phyloP scores from a whole-genome alignment of 2,329 filamentous ascomycete genomes.

The Epichloe amarillans region DNA sequence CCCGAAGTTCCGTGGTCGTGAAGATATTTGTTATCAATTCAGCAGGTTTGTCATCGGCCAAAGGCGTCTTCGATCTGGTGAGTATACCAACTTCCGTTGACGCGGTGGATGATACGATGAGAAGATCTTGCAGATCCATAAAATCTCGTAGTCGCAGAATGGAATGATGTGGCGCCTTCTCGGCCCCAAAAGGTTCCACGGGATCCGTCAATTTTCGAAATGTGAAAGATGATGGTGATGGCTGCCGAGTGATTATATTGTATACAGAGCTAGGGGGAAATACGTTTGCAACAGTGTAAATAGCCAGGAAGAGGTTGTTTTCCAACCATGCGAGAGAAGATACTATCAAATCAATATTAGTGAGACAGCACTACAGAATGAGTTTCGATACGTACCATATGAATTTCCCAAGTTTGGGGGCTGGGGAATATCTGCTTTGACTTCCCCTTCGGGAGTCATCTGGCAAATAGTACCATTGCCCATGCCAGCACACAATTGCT shows the following conservation, averaged over 20 bases:
- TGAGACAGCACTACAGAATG: not conserved
- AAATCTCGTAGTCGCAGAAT: slow-evolving; percentile 68
- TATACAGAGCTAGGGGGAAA: slow-evolving; percentile 54
- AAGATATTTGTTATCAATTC: slow-evolving; percentile 54
- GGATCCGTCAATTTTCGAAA: slow-evolving; percentile 66
- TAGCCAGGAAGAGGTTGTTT: slow-evolving; percentile 69
- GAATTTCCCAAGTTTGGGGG: slow-evolving; percentile 55
- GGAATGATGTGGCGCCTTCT: slow-evolving; percentile 61
- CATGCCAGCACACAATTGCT: slow-evolving; percentile 80
- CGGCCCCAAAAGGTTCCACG: slow-evolving; percentile 56
- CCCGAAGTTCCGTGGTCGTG: slow-evolving; percentile 56
- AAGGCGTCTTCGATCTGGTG: slow-evolving; percentile 54
- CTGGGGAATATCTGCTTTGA: slow-evolving; percentile 66
- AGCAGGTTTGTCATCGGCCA: slow-evolving; percentile 47
- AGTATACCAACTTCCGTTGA: slow-evolving; percentile 69
- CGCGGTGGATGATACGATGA: slow-evolving; percentile 72
- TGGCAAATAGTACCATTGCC: slow-evolving; percentile 68
- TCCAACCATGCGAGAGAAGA: slow-evolving; percentile 80
- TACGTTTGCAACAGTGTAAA: slow-evolving; percentile 56
- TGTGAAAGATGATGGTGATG: slow-evolving; percentile 41
- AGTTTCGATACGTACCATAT: slow-evolving; percentile 44
- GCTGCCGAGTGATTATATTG: slow-evolving; percentile 62
- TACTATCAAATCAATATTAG: slow-evolving; percentile 32
- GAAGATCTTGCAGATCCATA: slow-evolving; percentile 63
- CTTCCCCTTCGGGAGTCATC: slow-evolving; percentile 67